Evolutionary conservation across 345 rosid genomes (phyloP), one percentile per base, ranked within the genome.

Genomic region (Turritis glabra): DNA sequence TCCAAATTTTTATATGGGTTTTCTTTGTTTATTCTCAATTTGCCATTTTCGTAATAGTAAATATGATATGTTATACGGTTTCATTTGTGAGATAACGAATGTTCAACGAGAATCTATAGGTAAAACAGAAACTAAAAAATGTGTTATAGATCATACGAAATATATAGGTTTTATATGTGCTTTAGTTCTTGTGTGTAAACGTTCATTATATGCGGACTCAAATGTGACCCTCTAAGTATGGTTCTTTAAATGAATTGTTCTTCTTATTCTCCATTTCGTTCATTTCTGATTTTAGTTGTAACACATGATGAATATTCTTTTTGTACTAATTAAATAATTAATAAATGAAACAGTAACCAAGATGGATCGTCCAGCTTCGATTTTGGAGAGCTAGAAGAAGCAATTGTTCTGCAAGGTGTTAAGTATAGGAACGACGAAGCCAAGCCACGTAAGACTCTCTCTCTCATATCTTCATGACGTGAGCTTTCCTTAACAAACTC

Each of bases 341-440:
- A 19, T 15, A 64, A 37, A 38, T 44, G 57, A 51, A 61, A 53
- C 86, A 92, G 97, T 9, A 85, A 85, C 74, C 97, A 92, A 79
- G 89, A 82, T 79, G 92, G 90, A 69, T 73, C 98, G 67, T 78
- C 92, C 44, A 72, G 69, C 35, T 95, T 95, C 79, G 97, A 90
- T 82, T 95, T 92, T 59, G 99, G 99, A 59, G 97, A 90, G 89
- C 91, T 95, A 40, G 98, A 95, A 82, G 99, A 92, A 82, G 99
- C 99, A 77, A 91, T 94, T 55, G 91, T 87, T 68, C 81, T 95
- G 80, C 91, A 89, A 83, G 99, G 97, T 78, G 86, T 85, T 44
- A 83, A 85, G 87, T 80, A 84, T 67, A 82, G 93, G 64, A 86
- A 87, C 82, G 97, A 92, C 73, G 99, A 90, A 83, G 80, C 85